A percentile compares a stretch with the other conserved stretches of the same genome.
These are phyloP conservation scores for Byssochlamys sp. DNA, from an alignment of 2,329 filamentous ascomycete species.

Conservation along the genomic window DNA sequence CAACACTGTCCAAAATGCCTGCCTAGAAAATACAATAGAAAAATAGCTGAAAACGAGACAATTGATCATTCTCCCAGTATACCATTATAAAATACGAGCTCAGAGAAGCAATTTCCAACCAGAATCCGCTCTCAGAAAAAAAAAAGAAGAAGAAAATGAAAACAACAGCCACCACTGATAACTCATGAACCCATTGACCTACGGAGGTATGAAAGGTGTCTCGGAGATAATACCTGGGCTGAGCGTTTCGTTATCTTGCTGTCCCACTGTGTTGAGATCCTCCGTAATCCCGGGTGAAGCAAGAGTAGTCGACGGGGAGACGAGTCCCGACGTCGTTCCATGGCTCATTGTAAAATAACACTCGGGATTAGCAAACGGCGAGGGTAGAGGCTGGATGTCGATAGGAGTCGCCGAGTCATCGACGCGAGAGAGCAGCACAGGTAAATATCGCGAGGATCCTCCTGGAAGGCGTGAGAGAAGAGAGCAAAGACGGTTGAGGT, in stretches of 20 bases:
- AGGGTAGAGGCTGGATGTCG: constrained; percentile 38
- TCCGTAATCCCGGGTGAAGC: background rate
- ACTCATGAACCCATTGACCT: background rate
- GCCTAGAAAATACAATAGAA: background rate
- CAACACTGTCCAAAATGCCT: background rate
- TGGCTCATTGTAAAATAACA: background rate
- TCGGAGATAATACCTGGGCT: background rate
- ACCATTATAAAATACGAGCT: background rate
- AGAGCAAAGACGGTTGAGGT: background rate
- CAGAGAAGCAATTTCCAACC: background rate
- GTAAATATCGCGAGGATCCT: background rate
- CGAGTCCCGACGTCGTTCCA: background rate
- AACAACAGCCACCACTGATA: background rate
- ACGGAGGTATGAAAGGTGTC: background rate
- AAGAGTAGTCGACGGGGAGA: background rate
- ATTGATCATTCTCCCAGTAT: background rate
- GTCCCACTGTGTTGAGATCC: background rate
- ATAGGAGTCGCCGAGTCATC: background rate
- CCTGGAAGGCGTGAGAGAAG: background rate
- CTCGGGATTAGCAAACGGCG: constrained; percentile 1
- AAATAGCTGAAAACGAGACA: background rate
- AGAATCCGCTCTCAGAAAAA: background rate
- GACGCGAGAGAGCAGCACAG: background rate
- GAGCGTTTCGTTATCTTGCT: background rate
- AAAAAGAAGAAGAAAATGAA: background rate